Base-by-base conservation (phyloP, 164 flowering plant genomes). In the Umbilicus rupestris region DNA sequence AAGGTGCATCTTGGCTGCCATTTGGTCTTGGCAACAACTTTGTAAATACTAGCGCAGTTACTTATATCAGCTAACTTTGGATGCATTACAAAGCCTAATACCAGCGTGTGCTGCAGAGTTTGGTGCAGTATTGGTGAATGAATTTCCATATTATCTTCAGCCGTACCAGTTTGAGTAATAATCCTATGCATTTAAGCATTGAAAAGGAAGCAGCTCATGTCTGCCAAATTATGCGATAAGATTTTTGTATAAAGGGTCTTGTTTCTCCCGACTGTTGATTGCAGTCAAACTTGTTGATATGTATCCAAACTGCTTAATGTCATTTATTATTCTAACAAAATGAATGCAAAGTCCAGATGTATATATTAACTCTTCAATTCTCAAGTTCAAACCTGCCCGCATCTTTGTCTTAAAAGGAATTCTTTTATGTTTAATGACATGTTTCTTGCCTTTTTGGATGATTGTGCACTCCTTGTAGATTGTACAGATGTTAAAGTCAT, bases 151-250 rank as follows among this genome's bases (percentile, higher is more conserved):
- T 52, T 9, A 12, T 24, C 0, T 1, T 55, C 1, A 22, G 58
- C 24, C 14, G 8, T 52, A 10, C 58, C 33, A 55, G 33, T 55
- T 55, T 55, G 60, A 28, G 31, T 11, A 55, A 55, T 55, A 55
- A 55, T 26, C 60, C 19, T 26, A 28, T 55, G 60, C 60, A 9
- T 55, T 55, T 28, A 28, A 55, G 60, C 60, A 55, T 55, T 12
- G 35, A 33, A 55, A 55, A 28, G 33, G 28, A 3, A 55, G 60
- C 60, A 55, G 60, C 24, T 22, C 24, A 7, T n/a, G 26, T n/a
- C 55, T 47, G 55, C 55, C 0, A 52, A 22, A 8, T 9, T 55
- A 29, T 52, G 30, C 2, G 10, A 22, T 22, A 52, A 24, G 58
- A 52, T 7, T 26, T 55, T 55, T 55, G 2, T 55, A 2, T 12